Base-by-base conservation (phyloP, 1,284 basidiomycete genomes). In the Heliocybe sulcata region DNA sequence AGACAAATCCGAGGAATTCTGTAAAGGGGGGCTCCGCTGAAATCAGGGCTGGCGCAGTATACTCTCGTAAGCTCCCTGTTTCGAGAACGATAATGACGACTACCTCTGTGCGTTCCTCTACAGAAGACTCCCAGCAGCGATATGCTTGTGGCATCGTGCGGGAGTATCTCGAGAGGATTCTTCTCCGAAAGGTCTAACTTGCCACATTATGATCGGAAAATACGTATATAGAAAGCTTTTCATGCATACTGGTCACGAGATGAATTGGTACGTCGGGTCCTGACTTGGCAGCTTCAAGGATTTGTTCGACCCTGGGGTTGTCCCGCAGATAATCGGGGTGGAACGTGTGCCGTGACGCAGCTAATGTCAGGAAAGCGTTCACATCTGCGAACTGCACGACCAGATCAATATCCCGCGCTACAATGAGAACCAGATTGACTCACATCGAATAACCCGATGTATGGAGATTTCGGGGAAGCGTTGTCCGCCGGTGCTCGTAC, bases 301-400 rank as follows among this genome's bases (percentile, higher is more conserved):
- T 90, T 56, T 83, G 77, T 55, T 81, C 76, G 14, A 82, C 74
- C 2, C 82, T 79, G 1, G 80, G 70, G 60, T 83, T 80, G 16
- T 77, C 80, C 33, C 73, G 72, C 19, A 87, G 65, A 52, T 84
- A 78, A 31, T 86, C 83, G 0, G 77, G 73, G 23, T 72, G 69
- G 48, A 85, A 74, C 2, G 80, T 85, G 64, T 90, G 87, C 42
- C 83, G 74, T 3, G 86, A 90, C 6, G 89, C 88, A 4, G 88
- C 88, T 45, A 91, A 72, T 1, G 85, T 88, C 59, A 91, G 69
- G 63, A 91, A 91, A 20, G 88, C 86, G 63, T 91, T 91, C 22
- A 91, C 85, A 63, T 91, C 88, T 14, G 88, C 82, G 61, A 82
- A 90, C 88, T 31, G 29, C 29, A 31, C 12, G 12, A 31, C 29